Conservation (phyloP, 2,329 filamentous ascomycete genomes). For the Orbilia javanica region DNA sequence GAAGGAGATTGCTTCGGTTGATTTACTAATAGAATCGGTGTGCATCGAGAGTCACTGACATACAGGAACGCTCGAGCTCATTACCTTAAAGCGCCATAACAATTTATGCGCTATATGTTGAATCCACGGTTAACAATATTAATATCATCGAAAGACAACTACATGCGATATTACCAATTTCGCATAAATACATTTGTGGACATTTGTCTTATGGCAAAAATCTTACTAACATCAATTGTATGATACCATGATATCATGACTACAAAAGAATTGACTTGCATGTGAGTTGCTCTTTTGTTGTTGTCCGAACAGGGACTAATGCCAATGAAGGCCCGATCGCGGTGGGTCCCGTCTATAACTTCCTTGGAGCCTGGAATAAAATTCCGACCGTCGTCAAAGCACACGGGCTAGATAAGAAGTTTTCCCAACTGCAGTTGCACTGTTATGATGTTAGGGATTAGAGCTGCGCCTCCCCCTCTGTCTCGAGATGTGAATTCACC, state of each 20-base stretch:
- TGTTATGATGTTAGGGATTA: constrained; percentile 43
- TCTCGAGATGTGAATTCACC: constrained; percentile 52
- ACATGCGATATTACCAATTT: constrained; percentile 16
- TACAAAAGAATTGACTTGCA: constrained; percentile 5
- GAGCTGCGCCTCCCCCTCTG: constrained; percentile 56
- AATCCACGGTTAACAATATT: background rate
- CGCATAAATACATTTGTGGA: constrained; percentile 11
- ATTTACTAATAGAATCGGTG: background rate
- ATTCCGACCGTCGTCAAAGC: constrained; percentile 49
- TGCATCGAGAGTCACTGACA: background rate
- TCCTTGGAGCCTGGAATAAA: constrained; percentile 17
- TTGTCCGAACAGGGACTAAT: constrained; percentile 4
- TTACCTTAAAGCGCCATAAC: constrained; percentile 1
- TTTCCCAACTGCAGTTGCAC: background rate
- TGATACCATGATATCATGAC: constrained; percentile 18
- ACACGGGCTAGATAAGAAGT: constrained; percentile 34
- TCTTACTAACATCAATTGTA: background rate
- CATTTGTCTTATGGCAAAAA: background rate
- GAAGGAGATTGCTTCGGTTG: constrained; percentile 49
- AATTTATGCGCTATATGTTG: constrained; percentile 6
- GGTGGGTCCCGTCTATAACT: constrained; percentile 33
- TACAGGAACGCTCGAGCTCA: background rate
- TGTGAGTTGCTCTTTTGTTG: constrained; percentile 2
- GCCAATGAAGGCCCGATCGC: background rate
- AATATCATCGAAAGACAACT: background rate